A percentile compares a stretch with the other conserved stretches of the same genome.
Conservation (phyloP, 306 rosid species). For the Erythrophleum fordii region DNA sequence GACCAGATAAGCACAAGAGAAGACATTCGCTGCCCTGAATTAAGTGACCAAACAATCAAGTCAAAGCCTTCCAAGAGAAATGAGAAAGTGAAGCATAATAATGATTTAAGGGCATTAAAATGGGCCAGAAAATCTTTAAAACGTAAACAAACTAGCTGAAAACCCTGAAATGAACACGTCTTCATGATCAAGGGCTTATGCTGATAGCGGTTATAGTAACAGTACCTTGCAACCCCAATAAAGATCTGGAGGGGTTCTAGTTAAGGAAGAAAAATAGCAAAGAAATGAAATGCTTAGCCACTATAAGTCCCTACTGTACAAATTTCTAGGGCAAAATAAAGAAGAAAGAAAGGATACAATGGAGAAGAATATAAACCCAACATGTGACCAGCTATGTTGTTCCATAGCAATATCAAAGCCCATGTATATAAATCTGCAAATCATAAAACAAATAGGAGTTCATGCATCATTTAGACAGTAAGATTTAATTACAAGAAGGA, state of each 20-base stretch:
- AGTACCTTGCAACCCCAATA: slow-evolving; percentile 91
- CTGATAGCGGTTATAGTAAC: slow-evolving; percentile 27
- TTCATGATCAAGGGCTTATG: slow-evolving; percentile 23
- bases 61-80: slow-evolving; percentile 29
- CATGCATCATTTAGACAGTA: slow-evolving; percentile 28
- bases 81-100: slow-evolving; percentile 11
- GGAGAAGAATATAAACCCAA: slow-evolving; percentile 97
- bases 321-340: slow-evolving; percentile 13
- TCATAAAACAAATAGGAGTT: slow-evolving; percentile 23
- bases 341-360: slow-evolving; percentile 77
- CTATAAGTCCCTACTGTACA: slow-evolving; percentile 32
- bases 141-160: slow-evolving; percentile 19
- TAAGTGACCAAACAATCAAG: slow-evolving; percentile 35
- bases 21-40: slow-evolving; percentile 93
- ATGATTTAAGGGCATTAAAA: background rate
- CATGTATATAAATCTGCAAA: slow-evolving; percentile 96
- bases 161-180: slow-evolving; percentile 33
- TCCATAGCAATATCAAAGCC: slow-evolving; percentile 99
- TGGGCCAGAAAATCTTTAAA: background rate
- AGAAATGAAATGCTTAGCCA: slow-evolving; percentile 29
- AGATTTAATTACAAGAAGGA: slow-evolving; percentile 23
- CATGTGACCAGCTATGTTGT: slow-evolving; percentile 98
- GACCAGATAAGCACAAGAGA: slow-evolving; percentile 92
- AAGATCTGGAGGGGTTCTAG: slow-evolving; percentile 68
- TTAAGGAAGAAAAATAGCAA: slow-evolving; percentile 64